Evolutionary conservation across 2,329 filamentous ascomycete species (phyloP).

Genomic region (Orbilia ellipsospora): DNA sequence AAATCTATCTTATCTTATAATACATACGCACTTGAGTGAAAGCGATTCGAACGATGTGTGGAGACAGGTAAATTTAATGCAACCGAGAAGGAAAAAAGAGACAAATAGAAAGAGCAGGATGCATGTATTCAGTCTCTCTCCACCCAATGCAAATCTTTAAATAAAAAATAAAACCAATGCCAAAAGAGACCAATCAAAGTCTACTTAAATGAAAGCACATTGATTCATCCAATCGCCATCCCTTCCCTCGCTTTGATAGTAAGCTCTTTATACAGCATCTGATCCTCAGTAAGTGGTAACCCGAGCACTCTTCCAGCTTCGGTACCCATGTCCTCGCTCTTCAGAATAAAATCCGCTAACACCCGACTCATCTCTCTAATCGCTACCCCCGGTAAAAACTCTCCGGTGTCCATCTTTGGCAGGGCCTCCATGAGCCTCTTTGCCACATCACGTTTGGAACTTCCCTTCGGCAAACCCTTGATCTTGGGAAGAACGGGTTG

Average conservation of each 20-base stretch:
- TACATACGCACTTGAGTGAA: too few species aligned
- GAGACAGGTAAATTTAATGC: too few species aligned
- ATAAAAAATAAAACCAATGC: too few species aligned
- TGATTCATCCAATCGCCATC: constrained; percentile 37
- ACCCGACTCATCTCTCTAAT: constrained; percentile 83
- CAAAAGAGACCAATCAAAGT: too few species aligned
- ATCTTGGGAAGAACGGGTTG: constrained; percentile 58
- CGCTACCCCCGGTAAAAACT: constrained; percentile 74
- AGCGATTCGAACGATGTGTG: too few species aligned
- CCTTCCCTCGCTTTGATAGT: constrained; percentile 50
- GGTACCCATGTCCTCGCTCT: constrained; percentile 68
- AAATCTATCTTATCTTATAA: too few species aligned
- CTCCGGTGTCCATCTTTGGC: constrained; percentile 63
- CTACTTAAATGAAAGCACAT: neutral
- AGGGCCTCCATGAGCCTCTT: constrained; percentile 66
- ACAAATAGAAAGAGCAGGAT: too few species aligned
- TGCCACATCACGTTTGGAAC: constrained; percentile 62
- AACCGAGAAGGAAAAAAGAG: too few species aligned
- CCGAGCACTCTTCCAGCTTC: constrained; percentile 68
- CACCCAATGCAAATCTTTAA: too few species aligned
- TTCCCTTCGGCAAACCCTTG: constrained; percentile 58
- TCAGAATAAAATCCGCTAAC: constrained; percentile 74
- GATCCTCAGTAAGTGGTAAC: constrained; percentile 77
- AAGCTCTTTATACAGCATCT: constrained; percentile 63
- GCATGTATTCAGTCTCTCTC: too few species aligned